A percentile compares a stretch with the other conserved stretches of the same genome.
Evolutionary conservation across 805 yeast genomes (phyloP).

Genomic region (Barnettozyma sucrosica): DNA sequence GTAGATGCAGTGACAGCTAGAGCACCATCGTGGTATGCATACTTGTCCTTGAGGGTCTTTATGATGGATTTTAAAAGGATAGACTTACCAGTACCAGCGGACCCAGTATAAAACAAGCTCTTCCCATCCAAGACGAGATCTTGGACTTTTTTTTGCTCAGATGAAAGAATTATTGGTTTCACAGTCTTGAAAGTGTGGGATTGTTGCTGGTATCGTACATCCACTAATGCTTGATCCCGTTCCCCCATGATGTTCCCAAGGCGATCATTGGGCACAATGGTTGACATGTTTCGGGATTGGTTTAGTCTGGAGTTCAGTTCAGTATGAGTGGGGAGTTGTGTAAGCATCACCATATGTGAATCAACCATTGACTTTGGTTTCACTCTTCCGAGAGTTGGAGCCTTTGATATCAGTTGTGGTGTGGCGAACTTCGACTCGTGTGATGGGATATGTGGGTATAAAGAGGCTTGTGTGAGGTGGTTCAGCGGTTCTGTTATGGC

Average conservation of each 20-base stretch:
- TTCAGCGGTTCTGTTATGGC: background rate
- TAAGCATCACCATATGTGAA: slow-evolving; percentile 24
- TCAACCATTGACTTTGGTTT: slow-evolving; percentile 2
- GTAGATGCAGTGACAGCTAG: slow-evolving; percentile 83
- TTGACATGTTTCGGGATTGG: slow-evolving; percentile 1
- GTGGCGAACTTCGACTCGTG: background rate
- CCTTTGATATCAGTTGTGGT: background rate
- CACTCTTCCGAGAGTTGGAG: background rate
- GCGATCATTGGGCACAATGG: slow-evolving; percentile 2
- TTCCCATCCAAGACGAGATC: slow-evolving; percentile 57
- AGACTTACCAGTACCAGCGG: slow-evolving; percentile 98
- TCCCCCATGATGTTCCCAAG: background rate
- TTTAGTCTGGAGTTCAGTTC: slow-evolving; percentile 1
- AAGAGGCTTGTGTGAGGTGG: background rate
- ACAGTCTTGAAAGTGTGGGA: slow-evolving; percentile 17
- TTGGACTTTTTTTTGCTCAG: slow-evolving; percentile 63
- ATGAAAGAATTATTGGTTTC: slow-evolving; percentile 34
- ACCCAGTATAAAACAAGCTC: slow-evolving; percentile 88
- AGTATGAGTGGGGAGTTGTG: slow-evolving; percentile 24
- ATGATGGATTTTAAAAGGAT: slow-evolving; percentile 67
- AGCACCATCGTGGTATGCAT: slow-evolving; percentile 37
- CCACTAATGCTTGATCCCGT: slow-evolving; percentile 2
- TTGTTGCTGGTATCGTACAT: background rate
- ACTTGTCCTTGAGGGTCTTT: slow-evolving; percentile 40
- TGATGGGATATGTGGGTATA: background rate